Conservation (phyloP, 768 basidiomycete genomes). For the Boletales sp. region DNA sequence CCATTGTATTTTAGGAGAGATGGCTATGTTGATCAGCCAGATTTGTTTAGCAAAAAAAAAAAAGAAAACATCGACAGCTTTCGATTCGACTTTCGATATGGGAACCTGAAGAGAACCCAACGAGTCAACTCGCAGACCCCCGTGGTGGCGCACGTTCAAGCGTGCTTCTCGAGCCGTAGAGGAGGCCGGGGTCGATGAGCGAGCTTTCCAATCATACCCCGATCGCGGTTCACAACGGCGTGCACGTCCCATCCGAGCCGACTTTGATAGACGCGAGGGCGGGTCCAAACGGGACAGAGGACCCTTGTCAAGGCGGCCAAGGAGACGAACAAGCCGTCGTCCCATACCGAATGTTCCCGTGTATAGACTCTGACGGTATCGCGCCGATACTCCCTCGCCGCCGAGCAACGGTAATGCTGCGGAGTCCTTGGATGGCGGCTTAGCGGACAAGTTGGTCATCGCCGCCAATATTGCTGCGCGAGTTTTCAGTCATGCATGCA, state of each 20-base stretch:
- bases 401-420: slow-evolving; percentile 9
- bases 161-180: slow-evolving; percentile 26
- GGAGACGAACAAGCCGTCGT: slow-evolving; percentile 6
- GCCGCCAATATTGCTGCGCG: slow-evolving; percentile 24
- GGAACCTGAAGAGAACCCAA: too few relatives aligned
- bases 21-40: too few relatives aligned
- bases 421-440: slow-evolving; percentile 45
- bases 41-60: too few relatives aligned
- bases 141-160: slow-evolving; percentile 36
- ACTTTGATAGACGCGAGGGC: too few relatives aligned
- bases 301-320: neutral
- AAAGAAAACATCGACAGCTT: too few relatives aligned
- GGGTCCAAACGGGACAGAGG: neutral
- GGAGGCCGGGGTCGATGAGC: slow-evolving; percentile 44
- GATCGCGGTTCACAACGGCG: neutral
- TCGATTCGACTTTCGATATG: too few relatives aligned
- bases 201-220: slow-evolving; percentile 35
- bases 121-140: slow-evolving; percentile 49
- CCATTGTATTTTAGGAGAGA: too few relatives aligned
- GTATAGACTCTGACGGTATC: neutral
- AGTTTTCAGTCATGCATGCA: too few relatives aligned
- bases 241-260: too few relatives aligned
- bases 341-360: slow-evolving; percentile 3
- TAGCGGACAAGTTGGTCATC: slow-evolving; percentile 33
- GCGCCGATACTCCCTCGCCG: slow-evolving; percentile 5